Evolutionary conservation across 2,329 filamentous ascomycete species (phyloP).

Genomic region (Arthrobotrys iridis): DNA sequence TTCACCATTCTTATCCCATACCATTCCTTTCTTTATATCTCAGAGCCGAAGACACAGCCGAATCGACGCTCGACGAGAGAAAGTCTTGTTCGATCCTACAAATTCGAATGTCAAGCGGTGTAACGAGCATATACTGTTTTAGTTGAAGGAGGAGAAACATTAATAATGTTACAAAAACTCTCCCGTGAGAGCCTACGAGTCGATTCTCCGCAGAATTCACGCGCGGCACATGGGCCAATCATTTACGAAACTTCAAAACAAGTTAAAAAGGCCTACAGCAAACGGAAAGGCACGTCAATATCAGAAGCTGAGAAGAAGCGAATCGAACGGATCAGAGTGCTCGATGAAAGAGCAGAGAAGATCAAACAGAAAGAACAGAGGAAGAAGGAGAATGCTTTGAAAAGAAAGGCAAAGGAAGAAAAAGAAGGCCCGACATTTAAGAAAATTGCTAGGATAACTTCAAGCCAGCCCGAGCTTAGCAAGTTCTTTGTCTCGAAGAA

Average conservation of each 20-base stretch:
- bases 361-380: conserved; percentile 41
- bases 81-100: neutral
- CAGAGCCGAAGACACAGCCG: neutral
- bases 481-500: conserved; percentile 50
- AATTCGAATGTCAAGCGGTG: neutral
- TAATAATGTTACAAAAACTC: conserved; percentile 31
- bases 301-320: conserved; percentile 42
- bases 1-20: neutral
- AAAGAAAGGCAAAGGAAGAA: conserved; percentile 50
- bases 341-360: conserved; percentile 46
- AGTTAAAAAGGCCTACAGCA: conserved; percentile 47
- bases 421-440: conserved; percentile 41
- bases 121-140: neutral
- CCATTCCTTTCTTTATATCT: neutral
- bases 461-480: conserved; percentile 41
- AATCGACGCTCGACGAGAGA: too few relatives aligned
- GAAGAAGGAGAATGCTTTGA: conserved; percentile 50
- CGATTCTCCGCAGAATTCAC: neutral
- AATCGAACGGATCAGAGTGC: conserved; percentile 33
- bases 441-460: conserved; percentile 44
- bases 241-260: conserved; percentile 51
- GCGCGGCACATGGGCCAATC: conserved; percentile 4
- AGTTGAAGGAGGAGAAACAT: neutral
- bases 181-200: conserved; percentile 45
- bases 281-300: conserved; percentile 14